Conservation (phyloP, 2,329 filamentous ascomycete species). For the Pestalotiopsis sp. region DNA sequence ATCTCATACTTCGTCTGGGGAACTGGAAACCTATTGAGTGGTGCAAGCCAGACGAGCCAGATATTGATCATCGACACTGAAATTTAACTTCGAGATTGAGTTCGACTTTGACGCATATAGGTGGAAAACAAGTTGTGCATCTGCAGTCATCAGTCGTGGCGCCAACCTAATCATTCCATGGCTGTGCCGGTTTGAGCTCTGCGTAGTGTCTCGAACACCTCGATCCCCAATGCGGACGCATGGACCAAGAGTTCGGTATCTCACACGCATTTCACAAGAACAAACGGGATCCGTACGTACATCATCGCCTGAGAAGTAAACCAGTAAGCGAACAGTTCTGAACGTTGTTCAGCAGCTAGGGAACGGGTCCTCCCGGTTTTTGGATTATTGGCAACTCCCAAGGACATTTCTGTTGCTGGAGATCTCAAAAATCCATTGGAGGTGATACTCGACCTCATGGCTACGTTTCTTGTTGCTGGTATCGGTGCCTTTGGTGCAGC, state of each 20-base stretch:
- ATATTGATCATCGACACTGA: neutral
- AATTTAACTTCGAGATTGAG: neutral
- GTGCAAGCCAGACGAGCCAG: neutral
- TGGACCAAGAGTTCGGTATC: neutral
- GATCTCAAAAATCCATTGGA: neutral
- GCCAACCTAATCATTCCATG: neutral
- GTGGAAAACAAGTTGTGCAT: neutral
- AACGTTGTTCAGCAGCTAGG: neutral
- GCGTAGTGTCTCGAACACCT: neutral
- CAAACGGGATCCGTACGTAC: neutral
- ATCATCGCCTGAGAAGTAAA: neutral
- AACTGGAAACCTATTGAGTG: neutral
- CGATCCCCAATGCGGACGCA: neutral
- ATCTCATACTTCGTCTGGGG: too few species aligned
- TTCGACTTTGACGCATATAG: neutral
- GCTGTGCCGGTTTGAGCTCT: neutral
- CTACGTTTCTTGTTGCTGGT: constrained; percentile 40
- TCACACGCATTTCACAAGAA: neutral
- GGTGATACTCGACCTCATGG: constrained; percentile 20
- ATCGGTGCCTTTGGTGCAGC: constrained; percentile 47
- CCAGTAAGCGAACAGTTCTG: neutral
- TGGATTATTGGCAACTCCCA: neutral
- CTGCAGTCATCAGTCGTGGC: neutral
- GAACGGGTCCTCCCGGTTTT: neutral
- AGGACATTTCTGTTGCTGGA: too few species aligned